Evolutionary conservation across 1,284 basidiomycete genomes (phyloP).

Genomic region (Malassezia slooffiae): DNA sequence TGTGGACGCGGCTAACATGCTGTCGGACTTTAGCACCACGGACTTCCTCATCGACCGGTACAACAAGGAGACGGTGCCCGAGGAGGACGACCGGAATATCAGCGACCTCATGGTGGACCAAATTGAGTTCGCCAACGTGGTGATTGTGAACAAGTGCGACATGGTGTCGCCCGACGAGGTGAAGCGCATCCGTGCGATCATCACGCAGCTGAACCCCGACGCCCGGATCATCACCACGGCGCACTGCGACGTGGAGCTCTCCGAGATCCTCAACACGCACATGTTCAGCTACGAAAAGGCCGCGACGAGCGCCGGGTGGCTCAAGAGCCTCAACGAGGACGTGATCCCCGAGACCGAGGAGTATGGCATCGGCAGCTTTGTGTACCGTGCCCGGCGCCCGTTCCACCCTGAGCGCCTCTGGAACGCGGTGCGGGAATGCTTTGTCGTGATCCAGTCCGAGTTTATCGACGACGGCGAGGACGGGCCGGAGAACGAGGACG

Average conservation of each 20-base stretch:
- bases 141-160: constrained; percentile 50
- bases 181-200: constrained; percentile 41
- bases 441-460: constrained; percentile 48
- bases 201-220: constrained; percentile 49
- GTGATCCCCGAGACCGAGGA: constrained; percentile 50
- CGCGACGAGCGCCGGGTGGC: constrained; percentile 50
- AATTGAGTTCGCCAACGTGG: constrained; percentile 50
- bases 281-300: constrained; percentile 49
- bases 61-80: constrained; percentile 27
- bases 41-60: constrained; percentile 50
- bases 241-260: constrained; percentile 46
- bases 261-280: constrained; percentile 45
- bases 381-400: constrained; percentile 42
- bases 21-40: constrained; percentile 49
- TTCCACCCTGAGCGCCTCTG: constrained; percentile 50
- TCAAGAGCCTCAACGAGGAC: constrained; percentile 48
- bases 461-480: constrained; percentile 44
- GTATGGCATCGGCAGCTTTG: constrained; percentile 35
- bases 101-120: constrained; percentile 48
- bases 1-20: constrained; percentile 39
- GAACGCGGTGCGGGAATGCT: constrained; percentile 48
- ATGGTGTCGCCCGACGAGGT: constrained; percentile 43
- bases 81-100: constrained; percentile 51
- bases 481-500: constrained; percentile 16
- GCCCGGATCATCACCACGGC: constrained; percentile 46